These are phyloP conservation scores for peach (Prunus persica) DNA, from an alignment of 306 rosid species.

Conservation along the genomic window Prunus_persica_NCBIv2 NC_034015.1:15433501-15434000, in stretches of 20 bases:
- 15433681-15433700: constrained; percentile 54
- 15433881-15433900: constrained; percentile 17
- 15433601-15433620: constrained; percentile 69
- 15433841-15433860: constrained; percentile 77
- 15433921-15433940: constrained; percentile 17
- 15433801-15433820: constrained; percentile 77
- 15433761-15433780: constrained; percentile 18
- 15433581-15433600: constrained; percentile 84
- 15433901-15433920: not conserved
- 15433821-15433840: constrained; percentile 50
- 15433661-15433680: constrained; percentile 76
- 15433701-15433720: constrained; percentile 79
- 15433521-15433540: not conserved
- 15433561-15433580: not conserved
- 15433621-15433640: constrained; percentile 92
- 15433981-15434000: not conserved
- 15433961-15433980: constrained; percentile 78
- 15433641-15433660: constrained; percentile 80
- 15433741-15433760: constrained; percentile 25
- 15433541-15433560: not conserved
- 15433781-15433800: constrained; percentile 81
- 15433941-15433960: constrained; percentile 47
- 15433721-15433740: constrained; percentile 69
- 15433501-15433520: not conserved
- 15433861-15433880: constrained; percentile 86